Evolutionary conservation across 345 rosid genomes (phyloP).

Genomic region (Excoecaria agallocha): DNA sequence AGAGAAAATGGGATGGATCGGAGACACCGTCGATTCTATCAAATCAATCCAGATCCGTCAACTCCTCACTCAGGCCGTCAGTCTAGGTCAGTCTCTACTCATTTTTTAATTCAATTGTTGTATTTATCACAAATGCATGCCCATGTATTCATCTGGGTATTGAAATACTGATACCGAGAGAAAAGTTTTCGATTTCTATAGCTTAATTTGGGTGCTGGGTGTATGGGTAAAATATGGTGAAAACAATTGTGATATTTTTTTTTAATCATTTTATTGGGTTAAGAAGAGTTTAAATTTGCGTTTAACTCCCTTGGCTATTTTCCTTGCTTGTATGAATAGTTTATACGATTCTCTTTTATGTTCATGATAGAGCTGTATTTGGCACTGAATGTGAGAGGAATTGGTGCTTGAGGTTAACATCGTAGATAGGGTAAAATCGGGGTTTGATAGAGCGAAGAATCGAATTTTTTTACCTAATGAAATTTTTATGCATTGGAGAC

Average conservation of each 20-base stretch:
- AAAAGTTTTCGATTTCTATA: not conserved
- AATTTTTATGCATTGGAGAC: not conserved
- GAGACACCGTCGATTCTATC: slow-evolving; percentile 70
- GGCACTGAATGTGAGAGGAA: not conserved
- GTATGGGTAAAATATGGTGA: not conserved
- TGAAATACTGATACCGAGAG: not conserved
- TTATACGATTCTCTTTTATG: not conserved
- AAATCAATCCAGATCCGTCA: slow-evolving; percentile 84
- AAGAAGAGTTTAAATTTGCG: not conserved
- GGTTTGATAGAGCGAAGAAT: not conserved
- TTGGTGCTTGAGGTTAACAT: not conserved
- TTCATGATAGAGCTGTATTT: not conserved
- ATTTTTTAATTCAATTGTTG: not conserved
- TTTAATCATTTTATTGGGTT: not conserved
- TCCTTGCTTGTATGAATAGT: no score
- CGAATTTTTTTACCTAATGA: no score
- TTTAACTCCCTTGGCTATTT: not conserved
- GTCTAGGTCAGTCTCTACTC: slow-evolving; percentile 60
- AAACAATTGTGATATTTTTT: not conserved
- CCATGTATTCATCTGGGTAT: not conserved
- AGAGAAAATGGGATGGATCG: slow-evolving; percentile 67
- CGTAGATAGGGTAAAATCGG: not conserved
- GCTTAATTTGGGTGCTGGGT: not conserved
- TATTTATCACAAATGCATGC: not conserved
- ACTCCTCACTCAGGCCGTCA: slow-evolving; percentile 71